These are phyloP conservation scores for Pascua sp. DNA, from an alignment of 1,284 basidiomycete species.

Conservation along the genomic window DNA sequence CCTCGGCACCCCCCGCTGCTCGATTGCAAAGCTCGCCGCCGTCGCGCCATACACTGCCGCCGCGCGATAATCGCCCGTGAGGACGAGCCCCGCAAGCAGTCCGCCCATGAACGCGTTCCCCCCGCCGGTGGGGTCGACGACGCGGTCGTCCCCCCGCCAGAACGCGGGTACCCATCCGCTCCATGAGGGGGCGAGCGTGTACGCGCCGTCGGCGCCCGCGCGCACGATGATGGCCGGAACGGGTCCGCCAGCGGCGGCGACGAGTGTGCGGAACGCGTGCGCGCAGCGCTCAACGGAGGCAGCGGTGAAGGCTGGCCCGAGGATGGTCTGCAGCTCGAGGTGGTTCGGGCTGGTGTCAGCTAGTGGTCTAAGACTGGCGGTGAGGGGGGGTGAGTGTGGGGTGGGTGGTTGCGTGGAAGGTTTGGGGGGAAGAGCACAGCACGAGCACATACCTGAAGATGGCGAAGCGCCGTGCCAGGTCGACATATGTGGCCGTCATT, in stretches of 20 bases:
- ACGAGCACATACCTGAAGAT: slow-evolving; percentile 29
- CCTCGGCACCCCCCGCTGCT: slow-evolving; percentile 71
- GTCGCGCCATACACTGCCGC: slow-evolving; percentile 69
- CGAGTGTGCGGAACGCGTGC: slow-evolving; percentile 5
- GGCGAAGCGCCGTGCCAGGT: slow-evolving; percentile 24
- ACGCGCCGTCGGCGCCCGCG: slow-evolving; percentile 72
- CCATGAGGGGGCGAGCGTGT: slow-evolving; percentile 50
- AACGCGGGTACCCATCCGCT: slow-evolving; percentile 71
- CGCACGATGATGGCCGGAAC: slow-evolving; percentile 62
- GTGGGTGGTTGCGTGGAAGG: no score
- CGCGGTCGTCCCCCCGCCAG: slow-evolving; percentile 57
- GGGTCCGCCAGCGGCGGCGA: slow-evolving; percentile 45
- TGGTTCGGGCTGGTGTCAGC: slow-evolving; percentile 50
- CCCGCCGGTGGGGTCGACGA: slow-evolving; percentile 83
- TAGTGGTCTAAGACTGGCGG: slow-evolving; percentile 1
- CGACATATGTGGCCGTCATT: slow-evolving; percentile 3
- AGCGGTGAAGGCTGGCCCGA: slow-evolving; percentile 41
- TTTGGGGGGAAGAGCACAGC: no score
- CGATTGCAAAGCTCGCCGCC: slow-evolving; percentile 76
- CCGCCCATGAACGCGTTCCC: slow-evolving; percentile 86
- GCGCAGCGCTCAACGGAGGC: slow-evolving; percentile 13
- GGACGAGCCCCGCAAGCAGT: slow-evolving; percentile 66
- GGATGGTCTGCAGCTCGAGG: slow-evolving; percentile 50
- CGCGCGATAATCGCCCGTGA: slow-evolving; percentile 59
- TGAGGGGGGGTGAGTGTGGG: no score